Conservation (phyloP, 352 stramenopile genomes). For the Phytophthora sp. region DNA sequence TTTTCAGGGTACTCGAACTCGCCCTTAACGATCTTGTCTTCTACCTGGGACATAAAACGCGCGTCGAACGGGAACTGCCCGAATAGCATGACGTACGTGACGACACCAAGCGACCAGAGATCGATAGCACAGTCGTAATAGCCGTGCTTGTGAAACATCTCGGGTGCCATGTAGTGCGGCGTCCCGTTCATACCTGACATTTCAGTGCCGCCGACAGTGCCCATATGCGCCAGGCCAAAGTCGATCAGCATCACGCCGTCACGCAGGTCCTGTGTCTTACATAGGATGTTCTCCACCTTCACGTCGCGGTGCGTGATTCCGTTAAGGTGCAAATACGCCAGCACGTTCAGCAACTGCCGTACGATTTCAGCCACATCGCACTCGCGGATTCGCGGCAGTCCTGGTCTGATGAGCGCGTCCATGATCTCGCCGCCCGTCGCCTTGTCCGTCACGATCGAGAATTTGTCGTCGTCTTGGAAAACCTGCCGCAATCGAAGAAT, state of each 20-base stretch:
- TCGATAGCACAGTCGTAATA: constrained; percentile 73
- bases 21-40: constrained; percentile 81
- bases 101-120: constrained; percentile 79
- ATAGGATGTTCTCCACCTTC: constrained; percentile 88
- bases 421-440: constrained; percentile 70
- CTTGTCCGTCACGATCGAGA: constrained; percentile 75
- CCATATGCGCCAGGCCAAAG: constrained; percentile 78
- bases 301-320: constrained; percentile 86
- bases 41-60: constrained; percentile 81
- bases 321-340: constrained; percentile 70
- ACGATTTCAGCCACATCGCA: constrained; percentile 70
- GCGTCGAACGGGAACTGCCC: constrained; percentile 79
- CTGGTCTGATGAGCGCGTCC: constrained; percentile 46
- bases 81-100: constrained; percentile 79
- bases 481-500: constrained; percentile 69
- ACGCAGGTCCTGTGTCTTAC: constrained; percentile 48
- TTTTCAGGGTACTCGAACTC: constrained; percentile 65
- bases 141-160: constrained; percentile 75
- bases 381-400: constrained; percentile 46
- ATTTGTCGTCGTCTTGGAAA: constrained; percentile 69
- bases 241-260: constrained; percentile 78
- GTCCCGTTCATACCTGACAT: constrained; percentile 87
- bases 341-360: constrained; percentile 67
- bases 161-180: constrained; percentile 85
- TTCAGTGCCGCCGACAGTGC: constrained; percentile 39